Evolutionary conservation across 225 moss, liverwort and hornwort species (phyloP).

Genomic region (Rhytidiadelphus loreus): DNA sequence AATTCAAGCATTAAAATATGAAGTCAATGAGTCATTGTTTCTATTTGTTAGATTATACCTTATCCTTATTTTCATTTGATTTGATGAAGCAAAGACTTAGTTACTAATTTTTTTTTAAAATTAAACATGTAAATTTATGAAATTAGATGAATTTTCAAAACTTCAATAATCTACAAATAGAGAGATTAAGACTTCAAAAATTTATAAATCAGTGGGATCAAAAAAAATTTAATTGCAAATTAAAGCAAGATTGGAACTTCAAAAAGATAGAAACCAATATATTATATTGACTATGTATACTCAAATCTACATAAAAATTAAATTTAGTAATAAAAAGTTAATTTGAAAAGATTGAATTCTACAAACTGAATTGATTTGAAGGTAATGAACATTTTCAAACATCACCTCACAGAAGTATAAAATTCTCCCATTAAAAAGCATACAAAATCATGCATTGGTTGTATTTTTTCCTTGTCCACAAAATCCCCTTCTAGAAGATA

Average conservation of each 20-base stretch:
- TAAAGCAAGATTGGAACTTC: neutral
- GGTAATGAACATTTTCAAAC: neutral
- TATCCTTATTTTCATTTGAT: neutral
- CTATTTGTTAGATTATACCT: neutral
- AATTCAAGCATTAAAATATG: neutral
- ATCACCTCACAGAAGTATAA: neutral
- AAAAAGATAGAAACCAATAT: neutral
- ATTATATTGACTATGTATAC: neutral
- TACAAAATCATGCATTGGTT: fast-evolving
- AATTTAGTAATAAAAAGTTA: fast-evolving
- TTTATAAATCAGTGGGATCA: neutral
- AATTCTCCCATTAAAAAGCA: neutral
- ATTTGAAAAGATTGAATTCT: neutral
- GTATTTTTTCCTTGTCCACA: neutral
- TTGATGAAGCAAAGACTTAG: neutral
- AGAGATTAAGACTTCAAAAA: neutral
- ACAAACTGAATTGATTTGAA: neutral
- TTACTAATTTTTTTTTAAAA: neutral
- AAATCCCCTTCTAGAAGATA: neutral
- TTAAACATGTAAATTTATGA: neutral
- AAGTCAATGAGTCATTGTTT: neutral
- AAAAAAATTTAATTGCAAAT: neutral
- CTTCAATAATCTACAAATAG: neutral
- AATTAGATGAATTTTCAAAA: fast-evolving
- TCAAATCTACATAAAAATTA: neutral